phyloP scores from a whole-genome alignment of 768 basidiomycete species.

The Terana coerulea region DNA sequence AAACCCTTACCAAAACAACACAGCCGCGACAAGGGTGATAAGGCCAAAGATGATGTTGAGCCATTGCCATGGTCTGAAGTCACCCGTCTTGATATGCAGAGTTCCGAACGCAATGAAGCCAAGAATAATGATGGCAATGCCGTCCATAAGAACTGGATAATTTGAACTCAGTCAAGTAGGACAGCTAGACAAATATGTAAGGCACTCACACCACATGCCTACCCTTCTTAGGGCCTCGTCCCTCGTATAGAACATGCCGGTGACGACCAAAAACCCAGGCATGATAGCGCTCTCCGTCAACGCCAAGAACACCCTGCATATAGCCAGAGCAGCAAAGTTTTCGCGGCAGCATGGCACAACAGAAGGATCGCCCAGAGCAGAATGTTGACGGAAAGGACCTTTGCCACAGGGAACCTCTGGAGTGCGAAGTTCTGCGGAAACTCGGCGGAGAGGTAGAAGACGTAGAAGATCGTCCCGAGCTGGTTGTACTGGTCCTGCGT shows the following conservation, averaged over 20 bases:
- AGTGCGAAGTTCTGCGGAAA: constrained; percentile 78
- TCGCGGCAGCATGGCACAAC: constrained; percentile 59
- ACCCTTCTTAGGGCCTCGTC: constrained; percentile 42
- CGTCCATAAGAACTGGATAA: constrained; percentile 66
- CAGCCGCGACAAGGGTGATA: constrained; percentile 55
- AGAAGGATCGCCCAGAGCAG: constrained; percentile 69
- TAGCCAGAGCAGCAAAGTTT: constrained; percentile 66
- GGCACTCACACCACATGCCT: constrained; percentile 45
- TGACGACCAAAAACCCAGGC: constrained; percentile 75
- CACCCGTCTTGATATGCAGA: constrained; percentile 50
- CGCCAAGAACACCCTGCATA: constrained; percentile 68
- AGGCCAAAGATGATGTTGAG: constrained; percentile 70
- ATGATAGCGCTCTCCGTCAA: constrained; percentile 76
- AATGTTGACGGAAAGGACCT: constrained; percentile 87
- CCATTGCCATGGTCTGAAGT: constrained; percentile 78
- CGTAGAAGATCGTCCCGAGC: constrained; percentile 75
- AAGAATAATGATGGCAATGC: constrained; percentile 65
- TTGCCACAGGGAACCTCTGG: constrained; percentile 71
- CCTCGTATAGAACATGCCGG: constrained; percentile 52
- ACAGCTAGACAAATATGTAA: neutral
- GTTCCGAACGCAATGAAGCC: constrained; percentile 71
- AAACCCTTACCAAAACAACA: constrained; percentile 26
- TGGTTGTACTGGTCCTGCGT: constrained; percentile 45
- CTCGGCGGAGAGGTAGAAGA: constrained; percentile 59
- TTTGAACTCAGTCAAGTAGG: neutral